Evolutionary conservation across 2,329 filamentous ascomycete species (phyloP).

Genomic region (Penicillium brevicompactum): DNA sequence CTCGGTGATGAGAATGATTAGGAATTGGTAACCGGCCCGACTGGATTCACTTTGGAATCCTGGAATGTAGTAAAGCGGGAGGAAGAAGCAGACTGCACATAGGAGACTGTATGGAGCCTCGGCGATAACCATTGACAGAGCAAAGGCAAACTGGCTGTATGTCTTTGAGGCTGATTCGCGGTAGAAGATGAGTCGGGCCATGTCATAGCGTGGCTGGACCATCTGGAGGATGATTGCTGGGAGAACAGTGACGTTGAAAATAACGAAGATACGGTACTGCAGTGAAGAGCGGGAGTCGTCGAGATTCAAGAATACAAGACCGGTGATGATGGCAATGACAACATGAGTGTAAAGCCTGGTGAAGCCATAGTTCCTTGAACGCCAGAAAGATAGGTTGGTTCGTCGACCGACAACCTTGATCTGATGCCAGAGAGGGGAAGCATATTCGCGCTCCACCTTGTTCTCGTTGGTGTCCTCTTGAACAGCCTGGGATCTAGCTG

Average conservation of each 20-base stretch:
- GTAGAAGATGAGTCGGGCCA: conserved; percentile 80
- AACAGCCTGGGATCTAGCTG: conserved; percentile 56
- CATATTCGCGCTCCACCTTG: conserved; percentile 72
- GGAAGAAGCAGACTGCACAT: conserved; percentile 78
- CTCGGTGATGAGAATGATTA: conserved; percentile 81
- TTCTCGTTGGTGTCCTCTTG: conserved; percentile 38
- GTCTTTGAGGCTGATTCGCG: conserved; percentile 84
- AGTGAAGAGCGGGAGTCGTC: conserved; percentile 74
- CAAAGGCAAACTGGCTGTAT: conserved; percentile 80
- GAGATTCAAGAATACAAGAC: conserved; percentile 76
- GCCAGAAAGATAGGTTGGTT: conserved; percentile 79
- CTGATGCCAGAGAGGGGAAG: conserved; percentile 77
- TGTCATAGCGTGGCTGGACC: conserved; percentile 80
- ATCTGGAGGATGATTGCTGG: conserved; percentile 81
- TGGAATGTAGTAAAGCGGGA: conserved; percentile 83
- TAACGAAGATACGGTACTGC: conserved; percentile 84
- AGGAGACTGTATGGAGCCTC: conserved; percentile 83
- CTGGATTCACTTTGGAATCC: conserved; percentile 65
- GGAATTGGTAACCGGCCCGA: conserved; percentile 81
- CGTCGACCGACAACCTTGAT: conserved; percentile 72
- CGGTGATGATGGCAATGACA: conserved; percentile 74
- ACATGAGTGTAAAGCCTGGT: conserved; percentile 85
- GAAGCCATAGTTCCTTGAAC: conserved; percentile 85
- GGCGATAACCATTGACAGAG: conserved; percentile 73
- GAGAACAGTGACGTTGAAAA: conserved; percentile 83